Evolutionary conservation across 164 flowering plant genomes (phyloP), one percentile per base, ranked within the genome.

Genomic region (Berberis vulgaris): DNA sequence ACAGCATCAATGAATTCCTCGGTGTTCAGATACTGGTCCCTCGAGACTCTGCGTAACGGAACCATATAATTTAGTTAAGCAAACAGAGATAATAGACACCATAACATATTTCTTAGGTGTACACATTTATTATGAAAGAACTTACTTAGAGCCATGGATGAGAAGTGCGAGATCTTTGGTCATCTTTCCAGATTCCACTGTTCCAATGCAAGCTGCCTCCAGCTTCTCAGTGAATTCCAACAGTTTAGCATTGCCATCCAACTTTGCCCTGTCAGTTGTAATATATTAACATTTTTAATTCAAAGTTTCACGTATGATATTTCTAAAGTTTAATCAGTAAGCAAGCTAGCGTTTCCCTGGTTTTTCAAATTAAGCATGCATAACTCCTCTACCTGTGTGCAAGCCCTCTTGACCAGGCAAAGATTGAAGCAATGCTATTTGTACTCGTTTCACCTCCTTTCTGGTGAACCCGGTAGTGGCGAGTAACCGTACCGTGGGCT

Each of bases 391-490:
- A 88, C 98, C 97, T 84, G 73, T 94, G 98, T 49, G 95, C 88
- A 70, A 94, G 97, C 13, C 98, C 98, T 49, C 97, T 75, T 11
- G 98, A 76, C 98, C 98, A 94, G 65, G 98, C 98, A 82, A 94
- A 94, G 61, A 94, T 94, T 38, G 98, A 94, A 39, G 98, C 98
- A 60, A 94, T 90, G 81, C 98, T 94, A 71, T 94, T 94, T 52
- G 98, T 94, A 77, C 98, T 94, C 40, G 98, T 94, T 81, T 94
- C 97, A 71, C 97, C 98, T 47, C 97, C 97, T 70, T 87, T 90
- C 74, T 94, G 97, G 65, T 94, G 97, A 72, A 94, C 96, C 43
- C 98, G 79, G 76, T 66, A 94, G 78, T 94, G 98, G 43, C 98
- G 96, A 5, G 98, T 94, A 43, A 94, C 98, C 50, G 98, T 94